phyloP scores from a whole-genome alignment of 2,329 filamentous ascomycete species.

The Ophiobolus disseminans region DNA sequence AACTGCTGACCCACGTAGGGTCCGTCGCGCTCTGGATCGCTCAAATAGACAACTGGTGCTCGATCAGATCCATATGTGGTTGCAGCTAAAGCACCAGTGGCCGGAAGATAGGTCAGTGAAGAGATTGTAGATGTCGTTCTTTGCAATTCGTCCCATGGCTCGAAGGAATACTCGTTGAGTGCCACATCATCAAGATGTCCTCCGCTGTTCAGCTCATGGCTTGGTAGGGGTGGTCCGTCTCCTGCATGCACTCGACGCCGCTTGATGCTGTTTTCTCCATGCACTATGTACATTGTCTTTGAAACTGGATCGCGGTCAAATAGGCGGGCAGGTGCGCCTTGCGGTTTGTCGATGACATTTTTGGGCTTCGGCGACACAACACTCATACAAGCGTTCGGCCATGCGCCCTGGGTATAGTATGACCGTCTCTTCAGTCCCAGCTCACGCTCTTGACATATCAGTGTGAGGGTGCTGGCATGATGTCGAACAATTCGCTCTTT shows the following conservation, averaged over 20 bases:
- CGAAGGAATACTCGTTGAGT: constrained; percentile 24
- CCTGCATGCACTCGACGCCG: constrained; percentile 13
- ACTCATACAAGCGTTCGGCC: constrained; percentile 37
- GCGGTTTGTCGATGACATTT: constrained; percentile 13
- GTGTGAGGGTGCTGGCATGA: constrained; percentile 23
- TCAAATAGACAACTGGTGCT: constrained; percentile 35
- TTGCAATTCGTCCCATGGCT: constrained; percentile 29
- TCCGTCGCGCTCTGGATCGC: constrained; percentile 33
- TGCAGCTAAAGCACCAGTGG: constrained; percentile 35
- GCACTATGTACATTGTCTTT: constrained; percentile 32
- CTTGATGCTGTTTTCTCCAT: constrained; percentile 32
- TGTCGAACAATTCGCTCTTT: constrained; percentile 35
- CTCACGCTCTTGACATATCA: constrained; percentile 35
- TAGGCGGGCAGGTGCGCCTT: constrained; percentile 19
- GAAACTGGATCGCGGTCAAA: constrained; percentile 38
- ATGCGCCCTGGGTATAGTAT: constrained; percentile 26
- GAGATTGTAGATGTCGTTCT: constrained; percentile 40
- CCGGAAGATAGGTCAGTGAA: constrained; percentile 36
- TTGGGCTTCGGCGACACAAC: constrained; percentile 15
- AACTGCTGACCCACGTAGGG: constrained; percentile 38
- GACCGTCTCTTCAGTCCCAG: constrained; percentile 29
- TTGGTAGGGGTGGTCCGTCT: constrained; percentile 6
- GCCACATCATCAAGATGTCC: not conserved
- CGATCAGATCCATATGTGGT: constrained; percentile 41
- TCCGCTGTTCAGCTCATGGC: constrained; percentile 6